phyloP scores from a whole-genome alignment of 2,329 filamentous ascomycete genomes.

The Incumbomyces lentus region DNA sequence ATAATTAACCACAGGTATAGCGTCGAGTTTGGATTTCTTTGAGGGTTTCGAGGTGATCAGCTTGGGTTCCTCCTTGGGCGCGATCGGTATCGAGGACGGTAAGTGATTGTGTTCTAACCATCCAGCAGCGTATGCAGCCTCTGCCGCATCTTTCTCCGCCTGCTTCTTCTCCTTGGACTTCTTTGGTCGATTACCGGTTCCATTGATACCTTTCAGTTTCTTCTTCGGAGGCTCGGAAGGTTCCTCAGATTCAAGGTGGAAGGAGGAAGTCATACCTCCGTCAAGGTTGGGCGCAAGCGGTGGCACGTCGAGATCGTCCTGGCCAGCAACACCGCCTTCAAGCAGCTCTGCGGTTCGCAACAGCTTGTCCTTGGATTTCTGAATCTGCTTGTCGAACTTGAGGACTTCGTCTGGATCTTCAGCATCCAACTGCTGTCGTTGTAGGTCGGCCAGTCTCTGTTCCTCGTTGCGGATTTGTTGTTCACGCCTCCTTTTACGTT shows the following conservation, averaged over 20 bases:
- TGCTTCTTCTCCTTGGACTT: constrained; percentile 73
- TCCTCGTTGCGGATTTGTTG: constrained; percentile 84
- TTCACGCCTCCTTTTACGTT: constrained; percentile 87
- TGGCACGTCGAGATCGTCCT: constrained; percentile 63
- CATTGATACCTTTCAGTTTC: constrained; percentile 43
- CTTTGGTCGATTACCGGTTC: constrained; percentile 56
- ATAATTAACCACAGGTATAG: constrained; percentile 49
- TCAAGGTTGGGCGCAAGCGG: constrained; percentile 71
- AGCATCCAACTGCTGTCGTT: constrained; percentile 66
- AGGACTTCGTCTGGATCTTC: constrained; percentile 73
- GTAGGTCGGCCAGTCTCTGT: constrained; percentile 70
- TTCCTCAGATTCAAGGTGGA: constrained; percentile 54
- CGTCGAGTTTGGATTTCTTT: constrained; percentile 35
- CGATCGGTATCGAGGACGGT: constrained; percentile 31
- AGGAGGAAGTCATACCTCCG: constrained; percentile 75
- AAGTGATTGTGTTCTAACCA: constrained; percentile 34
- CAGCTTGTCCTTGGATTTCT: constrained; percentile 85
- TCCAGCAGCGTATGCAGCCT: constrained; percentile 69
- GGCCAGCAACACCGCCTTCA: constrained; percentile 61
- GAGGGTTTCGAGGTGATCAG: constrained; percentile 35
- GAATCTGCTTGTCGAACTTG: constrained; percentile 73
- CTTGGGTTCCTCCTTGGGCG: constrained; percentile 47
- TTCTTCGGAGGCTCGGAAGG: constrained; percentile 41
- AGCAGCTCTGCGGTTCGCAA: constrained; percentile 80
- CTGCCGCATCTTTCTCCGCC: constrained; percentile 64